Conservation (phyloP, 2,329 filamentous ascomycete species). For the Penicillium paneum region DNA sequence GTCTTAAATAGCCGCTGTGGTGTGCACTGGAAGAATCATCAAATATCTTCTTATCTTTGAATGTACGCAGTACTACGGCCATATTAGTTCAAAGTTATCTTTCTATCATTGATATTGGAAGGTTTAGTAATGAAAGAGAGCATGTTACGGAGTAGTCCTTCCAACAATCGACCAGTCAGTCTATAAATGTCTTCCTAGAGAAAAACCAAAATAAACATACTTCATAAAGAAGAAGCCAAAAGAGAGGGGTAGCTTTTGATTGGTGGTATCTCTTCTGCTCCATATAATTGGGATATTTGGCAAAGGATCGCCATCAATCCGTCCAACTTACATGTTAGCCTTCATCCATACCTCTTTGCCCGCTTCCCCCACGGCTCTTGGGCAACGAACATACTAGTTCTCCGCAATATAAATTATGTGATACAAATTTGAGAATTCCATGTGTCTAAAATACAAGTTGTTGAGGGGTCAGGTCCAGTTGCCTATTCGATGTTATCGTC, state of each 20-base stretch:
- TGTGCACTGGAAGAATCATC: background rate
- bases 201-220: background rate
- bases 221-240: background rate
- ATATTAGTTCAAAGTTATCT: background rate
- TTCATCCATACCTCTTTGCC: background rate
- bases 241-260: background rate
- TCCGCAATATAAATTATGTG: conserved; percentile 8
- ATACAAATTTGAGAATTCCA: conserved; percentile 10
- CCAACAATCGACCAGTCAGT: background rate
- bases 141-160: too few species aligned
- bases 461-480: background rate
- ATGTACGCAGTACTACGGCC: background rate
- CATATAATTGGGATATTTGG: background rate
- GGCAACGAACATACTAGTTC: background rate
- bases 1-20: background rate
- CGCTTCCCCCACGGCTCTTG: background rate
- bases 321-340: background rate
- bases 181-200: background rate
- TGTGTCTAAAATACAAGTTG: conserved; percentile 12
- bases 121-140: background rate
- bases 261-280: background rate
- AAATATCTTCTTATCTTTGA: background rate
- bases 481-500: conserved; percentile 40
- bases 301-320: background rate
- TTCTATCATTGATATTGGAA: background rate